Evolutionary conservation across 768 basidiomycete genomes (phyloP).

Genomic region (Phaeotremella fagi): DNA sequence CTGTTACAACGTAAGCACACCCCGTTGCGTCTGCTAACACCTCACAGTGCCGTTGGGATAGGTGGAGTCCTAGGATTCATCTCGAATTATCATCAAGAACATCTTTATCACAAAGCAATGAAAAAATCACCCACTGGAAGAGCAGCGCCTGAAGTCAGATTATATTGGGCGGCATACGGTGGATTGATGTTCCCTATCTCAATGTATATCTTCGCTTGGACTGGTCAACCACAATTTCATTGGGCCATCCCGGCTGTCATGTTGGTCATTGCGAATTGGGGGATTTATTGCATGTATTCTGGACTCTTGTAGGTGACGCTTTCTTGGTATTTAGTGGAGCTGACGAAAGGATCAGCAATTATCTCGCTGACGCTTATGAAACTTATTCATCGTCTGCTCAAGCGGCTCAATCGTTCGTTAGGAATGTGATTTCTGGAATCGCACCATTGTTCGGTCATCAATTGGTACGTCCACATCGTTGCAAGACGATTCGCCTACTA

Average conservation of each 20-base stretch:
- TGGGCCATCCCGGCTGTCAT: conserved; percentile 31
- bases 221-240: conserved; percentile 26
- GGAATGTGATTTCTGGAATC: conserved; percentile 29
- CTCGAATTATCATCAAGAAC: conserved; percentile 36
- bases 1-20: conserved; percentile 30
- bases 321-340: not conserved
- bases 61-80: conserved; percentile 36
- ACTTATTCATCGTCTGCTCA: conserved; percentile 43
- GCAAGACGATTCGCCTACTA: not conserved
- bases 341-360: conserved; percentile 17
- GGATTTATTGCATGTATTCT: conserved; percentile 40
- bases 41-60: conserved; percentile 25
- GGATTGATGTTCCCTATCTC: conserved; percentile 40
- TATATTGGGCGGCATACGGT: conserved; percentile 41
- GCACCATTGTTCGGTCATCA: conserved; percentile 37
- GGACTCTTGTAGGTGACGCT: conserved; percentile 34
- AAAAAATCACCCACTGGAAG: conserved; percentile 20
- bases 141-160: conserved; percentile 43
- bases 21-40: not conserved
- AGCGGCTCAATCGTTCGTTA: conserved; percentile 34
- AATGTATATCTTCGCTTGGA: conserved; percentile 38
- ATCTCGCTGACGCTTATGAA: conserved; percentile 45
- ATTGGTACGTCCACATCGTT: conserved; percentile 22
- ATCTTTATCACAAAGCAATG: conserved; percentile 26
- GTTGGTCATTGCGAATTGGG: conserved; percentile 29